phyloP scores from a whole-genome alignment of 148 eudicot species.

The Tetragonia tetragonoides region DNA sequence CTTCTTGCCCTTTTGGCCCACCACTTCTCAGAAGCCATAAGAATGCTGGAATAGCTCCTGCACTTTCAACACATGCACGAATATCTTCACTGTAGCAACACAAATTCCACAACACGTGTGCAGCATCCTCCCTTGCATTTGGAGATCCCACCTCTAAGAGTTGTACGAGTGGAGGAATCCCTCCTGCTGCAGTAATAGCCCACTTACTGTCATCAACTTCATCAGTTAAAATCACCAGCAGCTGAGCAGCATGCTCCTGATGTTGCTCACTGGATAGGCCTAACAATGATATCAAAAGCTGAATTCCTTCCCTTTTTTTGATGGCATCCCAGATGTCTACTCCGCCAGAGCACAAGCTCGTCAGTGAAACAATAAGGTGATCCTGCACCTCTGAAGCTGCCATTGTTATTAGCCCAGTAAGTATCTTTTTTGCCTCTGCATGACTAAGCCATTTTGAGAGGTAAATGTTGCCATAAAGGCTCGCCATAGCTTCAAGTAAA shows the following conservation, averaged over 20 bases:
- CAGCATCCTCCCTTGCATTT: slow-evolving; percentile 70
- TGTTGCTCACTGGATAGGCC: slow-evolving; percentile 79
- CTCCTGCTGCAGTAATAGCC: slow-evolving; percentile 94
- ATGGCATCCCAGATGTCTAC: slow-evolving; percentile 69
- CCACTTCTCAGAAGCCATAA: slow-evolving; percentile 77
- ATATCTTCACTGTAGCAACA: slow-evolving; percentile 83
- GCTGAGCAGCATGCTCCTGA: slow-evolving; percentile 72
- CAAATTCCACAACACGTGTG: slow-evolving; percentile 62
- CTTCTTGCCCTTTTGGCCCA: slow-evolving; percentile 66
- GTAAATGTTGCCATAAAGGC: slow-evolving; percentile 60
- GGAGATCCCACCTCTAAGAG: slow-evolving; percentile 68
- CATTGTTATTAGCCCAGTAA: slow-evolving; percentile 66
- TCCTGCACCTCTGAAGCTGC: slow-evolving; percentile 65
- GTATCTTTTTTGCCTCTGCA: slow-evolving; percentile 66
- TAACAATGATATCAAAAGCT: slow-evolving; percentile 63
- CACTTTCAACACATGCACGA: slow-evolving; percentile 81
- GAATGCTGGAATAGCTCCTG: slow-evolving; percentile 71
- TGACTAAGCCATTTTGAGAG: slow-evolving; percentile 47
- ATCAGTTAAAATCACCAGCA: slow-evolving; percentile 58
- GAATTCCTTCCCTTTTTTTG: slow-evolving; percentile 77
- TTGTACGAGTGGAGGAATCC: slow-evolving; percentile 84
- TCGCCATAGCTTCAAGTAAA: slow-evolving; percentile 81
- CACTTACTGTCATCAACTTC: slow-evolving; percentile 87
- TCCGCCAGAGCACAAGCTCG: slow-evolving; percentile 58
- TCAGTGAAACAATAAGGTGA: slow-evolving; percentile 53